These are phyloP conservation scores for Fusarium tupiense DNA, from an alignment of 2,329 filamentous ascomycete genomes.

Conservation along the genomic window DNA sequence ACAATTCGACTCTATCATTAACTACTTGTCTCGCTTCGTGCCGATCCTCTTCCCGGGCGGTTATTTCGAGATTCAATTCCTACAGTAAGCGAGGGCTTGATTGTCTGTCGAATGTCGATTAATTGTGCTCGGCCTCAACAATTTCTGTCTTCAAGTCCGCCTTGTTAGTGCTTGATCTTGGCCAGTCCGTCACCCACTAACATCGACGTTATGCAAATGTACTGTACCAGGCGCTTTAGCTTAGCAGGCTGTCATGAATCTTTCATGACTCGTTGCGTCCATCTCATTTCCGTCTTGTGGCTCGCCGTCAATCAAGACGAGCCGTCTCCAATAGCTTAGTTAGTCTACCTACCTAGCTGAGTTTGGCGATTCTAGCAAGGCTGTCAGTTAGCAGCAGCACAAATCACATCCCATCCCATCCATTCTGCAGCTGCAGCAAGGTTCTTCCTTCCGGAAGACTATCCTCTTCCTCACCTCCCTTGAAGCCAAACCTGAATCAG, in stretches of 20 bases:
- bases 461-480: background rate
- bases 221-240: slow-evolving; percentile 11
- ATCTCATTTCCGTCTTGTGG: slow-evolving; percentile 36
- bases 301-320: slow-evolving; percentile 12
- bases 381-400: slow-evolving; percentile 3
- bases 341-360: slow-evolving; percentile 3
- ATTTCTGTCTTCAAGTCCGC: background rate
- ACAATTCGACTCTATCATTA: background rate
- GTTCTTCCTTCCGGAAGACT: background rate
- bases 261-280: slow-evolving; percentile 35
- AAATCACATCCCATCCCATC: background rate
- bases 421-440: background rate
- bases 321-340: slow-evolving; percentile 29
- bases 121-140: background rate
- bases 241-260: slow-evolving; percentile 28
- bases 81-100: background rate
- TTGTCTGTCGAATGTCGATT: background rate
- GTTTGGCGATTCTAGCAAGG: slow-evolving; percentile 19
- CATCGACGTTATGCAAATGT: slow-evolving; percentile 25
- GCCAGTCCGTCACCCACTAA: slow-evolving; percentile 30
- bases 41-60: slow-evolving; percentile 14
- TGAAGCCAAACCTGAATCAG: background rate
- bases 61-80: background rate
- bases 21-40: slow-evolving; percentile 22
- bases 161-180: slow-evolving; percentile 29